Evolutionary conservation across 176 grass and related monocot species (phyloP), one percentile per base, ranked within the genome.

Genomic region (Triticum monococcum): DNA sequence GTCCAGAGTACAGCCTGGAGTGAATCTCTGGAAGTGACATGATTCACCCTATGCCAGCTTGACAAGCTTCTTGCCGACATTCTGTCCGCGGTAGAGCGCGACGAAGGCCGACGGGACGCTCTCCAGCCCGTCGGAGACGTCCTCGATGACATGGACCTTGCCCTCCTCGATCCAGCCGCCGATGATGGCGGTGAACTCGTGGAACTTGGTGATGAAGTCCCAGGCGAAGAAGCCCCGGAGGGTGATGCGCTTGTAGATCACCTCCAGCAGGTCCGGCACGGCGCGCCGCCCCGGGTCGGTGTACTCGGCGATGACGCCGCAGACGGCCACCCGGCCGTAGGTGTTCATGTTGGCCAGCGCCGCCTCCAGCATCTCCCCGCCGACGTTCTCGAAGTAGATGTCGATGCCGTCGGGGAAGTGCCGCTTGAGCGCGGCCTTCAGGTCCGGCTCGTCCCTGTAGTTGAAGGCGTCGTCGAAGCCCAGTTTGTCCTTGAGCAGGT

Each of bases 401-500:
- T 95, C 90, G 40, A 92, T 92, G 7, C 93, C 90, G 18, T 92
- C 82, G 3, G 88, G 90, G 25, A 92, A 95, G 75, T 68, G 83
- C 74, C 90, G 86, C 38, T 83, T 86, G 0, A 93, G 88, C 22
- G 88, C 79, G 2, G 86, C 74, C 31, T 83, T 90, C 6, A 90
- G 82, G 77, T 93, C 86, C 7, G 67, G 79, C 54, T 93, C 91
- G 1, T 93, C 88, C n/a, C 80, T 93, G 79, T 93, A 93, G 79
- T 93, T 90, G 74, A 93, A 93, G 7, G 91, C 88, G 9, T 92
- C 90, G 17, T 92, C 93, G 16, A 92, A 94, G 13, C 93, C 93
- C 63, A 94, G 87, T 68, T 90, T 77, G 5, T 77, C 23, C 35
- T 90, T 94, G 2, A 94, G 82, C 24, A 92, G 54, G 3, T 90